Percentiles rank a stretch among this genome's conserved stretches.
phyloP scores from a whole-genome alignment of 2,329 filamentous ascomycete species.

The Dactylellina parvicollis region DNA sequence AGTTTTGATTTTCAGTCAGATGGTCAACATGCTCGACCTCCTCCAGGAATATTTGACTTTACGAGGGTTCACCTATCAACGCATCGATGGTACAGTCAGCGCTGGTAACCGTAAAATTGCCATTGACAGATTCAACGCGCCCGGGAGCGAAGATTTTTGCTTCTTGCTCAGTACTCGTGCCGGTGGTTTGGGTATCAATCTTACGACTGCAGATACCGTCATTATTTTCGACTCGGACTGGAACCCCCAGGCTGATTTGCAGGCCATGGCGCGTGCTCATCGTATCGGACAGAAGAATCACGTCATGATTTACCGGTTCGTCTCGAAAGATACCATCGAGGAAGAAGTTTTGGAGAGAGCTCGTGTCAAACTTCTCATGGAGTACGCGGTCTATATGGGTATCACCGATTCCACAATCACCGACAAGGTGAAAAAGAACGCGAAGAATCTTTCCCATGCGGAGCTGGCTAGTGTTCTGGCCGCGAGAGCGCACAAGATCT shows the following conservation, averaged over 20 bases:
- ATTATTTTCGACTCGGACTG: conserved; percentile 98
- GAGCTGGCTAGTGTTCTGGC: conserved; percentile 86
- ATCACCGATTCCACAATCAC: conserved; percentile 93
- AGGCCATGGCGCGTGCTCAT: conserved; percentile 98
- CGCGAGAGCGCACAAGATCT: conserved; percentile 95
- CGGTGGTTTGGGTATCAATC: conserved; percentile 96
- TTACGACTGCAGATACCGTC: conserved; percentile 98
- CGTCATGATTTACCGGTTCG: conserved; percentile 93
- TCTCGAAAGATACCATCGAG: conserved; percentile 97
- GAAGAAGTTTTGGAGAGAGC: conserved; percentile 96
- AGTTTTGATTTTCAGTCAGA: conserved; percentile 98
- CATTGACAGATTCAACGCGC: conserved; percentile 98
- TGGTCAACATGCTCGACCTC: conserved; percentile 99
- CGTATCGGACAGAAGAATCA: conserved; percentile 96
- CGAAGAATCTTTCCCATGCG: conserved; percentile 46
- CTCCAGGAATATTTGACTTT: conserved; percentile 91
- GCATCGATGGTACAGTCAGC: conserved; percentile 92
- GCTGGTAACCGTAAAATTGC: conserved; percentile 87
- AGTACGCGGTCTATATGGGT: conserved; percentile 95
- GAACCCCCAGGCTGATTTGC: conserved; percentile 97
- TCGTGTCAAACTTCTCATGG: conserved; percentile 94
- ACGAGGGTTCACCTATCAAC: conserved; percentile 93
- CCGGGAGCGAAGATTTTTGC: conserved; percentile 93
- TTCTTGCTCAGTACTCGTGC: conserved; percentile 95
- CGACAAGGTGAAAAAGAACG: conserved; percentile 80